These are phyloP conservation scores for Annulohypoxylon truncatum DNA, from an alignment of 2,329 filamentous ascomycete genomes.

Conservation along the genomic window DNA sequence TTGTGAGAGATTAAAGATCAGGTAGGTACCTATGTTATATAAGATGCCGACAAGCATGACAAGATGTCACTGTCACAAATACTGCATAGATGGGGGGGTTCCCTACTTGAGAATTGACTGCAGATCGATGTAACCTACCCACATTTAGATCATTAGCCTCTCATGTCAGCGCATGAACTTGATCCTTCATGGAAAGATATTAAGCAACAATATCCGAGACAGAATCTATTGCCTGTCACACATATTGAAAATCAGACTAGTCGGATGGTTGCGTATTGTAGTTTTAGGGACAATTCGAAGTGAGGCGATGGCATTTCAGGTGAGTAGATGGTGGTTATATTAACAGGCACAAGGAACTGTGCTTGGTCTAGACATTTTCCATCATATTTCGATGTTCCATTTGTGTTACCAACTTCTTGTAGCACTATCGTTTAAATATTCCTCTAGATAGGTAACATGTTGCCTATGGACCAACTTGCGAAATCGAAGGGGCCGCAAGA, in stretches of 20 bases:
- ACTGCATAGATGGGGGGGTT: too few relatives aligned
- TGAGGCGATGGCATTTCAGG: background rate
- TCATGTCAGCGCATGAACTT: background rate
- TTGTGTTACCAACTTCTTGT: background rate
- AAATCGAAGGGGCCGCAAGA: background rate
- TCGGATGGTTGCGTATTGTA: background rate
- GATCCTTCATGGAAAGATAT: background rate
- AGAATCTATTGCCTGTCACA: too few relatives aligned
- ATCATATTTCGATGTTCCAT: background rate
- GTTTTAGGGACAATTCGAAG: background rate
- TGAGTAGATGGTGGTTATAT: background rate
- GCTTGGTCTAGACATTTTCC: background rate
- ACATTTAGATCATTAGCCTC: background rate
- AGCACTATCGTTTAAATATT: background rate
- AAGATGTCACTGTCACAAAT: too few relatives aligned
- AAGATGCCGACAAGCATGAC: too few relatives aligned
- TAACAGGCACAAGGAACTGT: background rate
- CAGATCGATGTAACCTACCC: slow-evolving; percentile 20
- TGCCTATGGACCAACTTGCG: slow-evolving; percentile 4
- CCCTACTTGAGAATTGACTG: background rate
- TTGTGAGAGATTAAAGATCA: background rate
- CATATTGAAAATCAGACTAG: background rate
- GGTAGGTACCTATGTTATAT: too few relatives aligned
- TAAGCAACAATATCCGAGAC: background rate
- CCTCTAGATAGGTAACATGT: too few relatives aligned